Base-by-base conservation (phyloP, 495 filamentous ascomycete genomes). In the Hypoxylon lienhwacheense region DNA sequence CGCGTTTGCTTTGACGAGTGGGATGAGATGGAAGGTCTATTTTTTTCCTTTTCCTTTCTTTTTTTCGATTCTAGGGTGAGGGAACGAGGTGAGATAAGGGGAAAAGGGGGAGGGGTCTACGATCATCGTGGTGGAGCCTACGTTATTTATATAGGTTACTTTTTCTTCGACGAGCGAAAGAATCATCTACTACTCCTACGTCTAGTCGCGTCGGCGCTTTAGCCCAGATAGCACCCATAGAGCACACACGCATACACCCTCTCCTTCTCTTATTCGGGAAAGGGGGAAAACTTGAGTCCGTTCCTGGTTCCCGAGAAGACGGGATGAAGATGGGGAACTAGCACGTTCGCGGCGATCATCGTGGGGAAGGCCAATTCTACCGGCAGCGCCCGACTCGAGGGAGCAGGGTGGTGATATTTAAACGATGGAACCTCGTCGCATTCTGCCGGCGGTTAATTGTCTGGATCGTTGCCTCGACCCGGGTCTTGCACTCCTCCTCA, bases 391-490 rank as follows among this genome's bases (percentile, higher is more conserved):
- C 36, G 52, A 52, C 29, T 51, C 47, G 46, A 36, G 35, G 37
- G 47, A 49, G 43, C 53, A 44, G 53, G 59, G 29, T 53, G 19
- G 12, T 48, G 53, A 63, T 49, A 58, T 63, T 56, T 51, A 36
- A 22, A 32, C 7, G 28, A 50, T 50, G 44, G 24, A 41, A 21
- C 46, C 19, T 22, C 40, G 22, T 14, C 37, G 22, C 3, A 63
- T 63, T 63, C 53, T 63, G 37, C 59, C 59, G 59, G 35, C 59
- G 59, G 59, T 43, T 63, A 63, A 63, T 41, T 58, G 37, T 32
- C n/a, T n/a, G n/a, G n/a, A n/a, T n/a, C n/a, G n/a, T n/a, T n/a
- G n/a, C n/a, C n/a, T n/a, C n/a, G n/a, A n/a, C n/a, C n/a, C n/a
- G n/a, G n/a, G n/a, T n/a, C n/a, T n/a, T n/a, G n/a, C n/a, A n/a